Evolutionary conservation across 257 asterid genomes (phyloP), one percentile per base, ranked within the genome.

Genomic region (Nicotiana otophora): DNA sequence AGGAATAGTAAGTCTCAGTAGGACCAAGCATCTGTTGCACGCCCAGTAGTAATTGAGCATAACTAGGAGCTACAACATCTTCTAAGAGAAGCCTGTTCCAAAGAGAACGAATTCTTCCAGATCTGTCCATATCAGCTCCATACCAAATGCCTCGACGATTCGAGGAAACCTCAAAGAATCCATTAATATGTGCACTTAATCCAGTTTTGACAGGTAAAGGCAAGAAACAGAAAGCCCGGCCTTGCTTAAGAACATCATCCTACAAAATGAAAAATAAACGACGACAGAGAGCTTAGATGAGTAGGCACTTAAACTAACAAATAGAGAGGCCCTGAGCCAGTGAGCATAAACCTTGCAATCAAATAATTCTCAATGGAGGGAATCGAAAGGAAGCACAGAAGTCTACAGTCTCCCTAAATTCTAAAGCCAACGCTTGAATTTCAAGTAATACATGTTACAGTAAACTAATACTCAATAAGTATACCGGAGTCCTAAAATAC

Each of bases 141-240:
- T 94, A 95, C 99, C 99, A 95, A 88, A 95, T 94, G 80, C 98
- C 97, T 85, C 98, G 99, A 34, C 99, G 97, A 84, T 95, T 95
- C 39, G 99, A 95, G 76, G 98, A 95, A 88, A 95, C 97, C 91
- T 95, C 99, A 80, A 94, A 95, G 84, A 90, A 95, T 82, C 99
- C 99, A 83, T 95, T 94, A 58, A 93, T 86, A 84, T 95, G 99
- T 87, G 92, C 92, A 33, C 57, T 82, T 82, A 95, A 87, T 68
- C 99, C 99, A 79, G 99, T 95, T 92, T 88, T 95, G 77, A 94
- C 95, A 62, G 99, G 99, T 91, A 95, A 84, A 58, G 99, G 99
- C 77, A 94, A 98, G 92, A 92, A 95, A 85, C 99, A 95, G 88
- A 95, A 95, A 81, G 99, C 99, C 84, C 91, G 91, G 10, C 99